Evolutionary conservation across 2,329 filamentous ascomycete species (phyloP), one percentile per base, ranked within the genome.

Genomic region (Fusarium duplospermum): DNA sequence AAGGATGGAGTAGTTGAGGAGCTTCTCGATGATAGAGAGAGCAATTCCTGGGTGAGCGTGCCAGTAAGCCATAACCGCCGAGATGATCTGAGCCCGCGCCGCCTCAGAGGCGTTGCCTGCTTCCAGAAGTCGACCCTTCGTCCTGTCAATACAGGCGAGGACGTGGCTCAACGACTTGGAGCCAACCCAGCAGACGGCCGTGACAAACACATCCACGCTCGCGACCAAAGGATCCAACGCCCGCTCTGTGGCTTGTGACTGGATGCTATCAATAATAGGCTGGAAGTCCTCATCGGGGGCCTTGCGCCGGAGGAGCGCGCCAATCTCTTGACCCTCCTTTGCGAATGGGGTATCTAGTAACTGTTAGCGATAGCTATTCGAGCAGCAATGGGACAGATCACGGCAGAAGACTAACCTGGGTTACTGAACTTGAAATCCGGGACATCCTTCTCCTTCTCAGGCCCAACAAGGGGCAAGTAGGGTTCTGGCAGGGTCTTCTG

Each of bases 91-190:
- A 47, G 91, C 89, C 45, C 95, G 91, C 1, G 94, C 95, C 3
- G 89, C 88, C 67, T 94, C 90, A 0, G 93, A 96, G 54, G 91
- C 88, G 2, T 92, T 88, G 1, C 94, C 94, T 40, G 96, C 92
- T 67, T 93, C 91, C 3, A 98, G 86, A 1, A 99, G 90, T 33
- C 95, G 92, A 64, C 96, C 94, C 84, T 98, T 98, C 84, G 93
- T 96, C 67, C 96, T 93, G 83, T 99, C 96, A 74, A 99, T 98
- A 82, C 94, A 97, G 10, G 95, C 97, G 18, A 99, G 90, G 5
- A 98, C 94, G 82, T 99, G 96, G 14, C 95, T 98, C 35, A 99
- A 90, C 0, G 96, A 98, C 84, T 99, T 99, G 73, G 94, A 95
- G 52, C 96, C 96, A 58, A 98, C 92, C 84, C 92, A 96, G 85